Base-by-base conservation (phyloP, 1,284 basidiomycete genomes). In the Apiotrichum porosum region DNA sequence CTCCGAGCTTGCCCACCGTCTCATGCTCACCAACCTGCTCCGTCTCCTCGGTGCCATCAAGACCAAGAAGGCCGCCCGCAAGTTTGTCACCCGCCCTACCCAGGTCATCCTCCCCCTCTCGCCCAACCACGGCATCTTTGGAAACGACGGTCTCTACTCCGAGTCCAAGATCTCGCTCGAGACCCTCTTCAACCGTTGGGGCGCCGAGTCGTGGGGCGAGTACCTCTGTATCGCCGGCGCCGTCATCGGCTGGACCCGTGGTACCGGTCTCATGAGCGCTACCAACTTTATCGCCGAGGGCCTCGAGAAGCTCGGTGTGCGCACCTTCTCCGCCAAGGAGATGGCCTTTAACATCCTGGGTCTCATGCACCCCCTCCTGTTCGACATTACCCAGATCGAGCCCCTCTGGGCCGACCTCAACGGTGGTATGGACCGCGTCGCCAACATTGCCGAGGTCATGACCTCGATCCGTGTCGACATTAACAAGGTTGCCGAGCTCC, bases 341-440 rank as follows among this genome's bases (percentile, higher is more conserved):
- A 98, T 98, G 94, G 92, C 93, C 3, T 98, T 98, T 83, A 98
- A 97, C 77, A 90, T 98, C 63, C 84, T 98, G 49, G 95, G 94
- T 60, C 81, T 94, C 39, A 95, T 98, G 91, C 95, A 97, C 72
- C 94, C 95, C 36, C 83, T 97, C n/a, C 81, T 98, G 44, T 97
- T 97, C 80, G 97, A 94, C 73, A 93, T 97, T 68, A 95, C 94
- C n/a, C 95, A 98, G 73, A 93, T 98, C 49, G 94, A 98, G 71
- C 94, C 94, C 8, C 92, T 98, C 66, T 97, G 93, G 92, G 93
- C 92, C 42, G 92, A 97, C 70, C 78, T 97, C 56, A 95, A 92
- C 65, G 92, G 93, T 67, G 92, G 91, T 42, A 95, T 97, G 91
- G 92, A 95, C 76, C 88, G 89, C 54, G 81, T 97, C 17, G 88